Conservation (phyloP, 2,329 filamentous ascomycete species). For the Hypoxylon sp. region DNA sequence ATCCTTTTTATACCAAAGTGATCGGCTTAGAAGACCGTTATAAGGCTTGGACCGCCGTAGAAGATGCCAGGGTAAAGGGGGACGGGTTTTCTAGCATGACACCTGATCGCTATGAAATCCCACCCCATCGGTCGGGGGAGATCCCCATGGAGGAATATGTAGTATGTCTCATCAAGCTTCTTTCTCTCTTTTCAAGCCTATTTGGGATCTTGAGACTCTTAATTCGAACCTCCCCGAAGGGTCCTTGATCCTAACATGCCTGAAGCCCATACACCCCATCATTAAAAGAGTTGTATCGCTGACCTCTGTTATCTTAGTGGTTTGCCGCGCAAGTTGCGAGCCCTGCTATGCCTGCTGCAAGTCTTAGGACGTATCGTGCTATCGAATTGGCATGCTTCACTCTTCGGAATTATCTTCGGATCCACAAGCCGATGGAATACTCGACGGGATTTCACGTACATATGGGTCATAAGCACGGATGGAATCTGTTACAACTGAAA, state of each 20-base stretch:
- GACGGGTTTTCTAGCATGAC: constrained; percentile 26
- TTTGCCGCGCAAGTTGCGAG: constrained; percentile 44
- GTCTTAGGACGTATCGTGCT: constrained; percentile 3
- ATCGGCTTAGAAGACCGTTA: constrained; percentile 18
- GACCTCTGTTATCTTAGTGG: constrained; percentile 18
- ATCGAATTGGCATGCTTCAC: constrained; percentile 29
- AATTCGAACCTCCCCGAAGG: no score
- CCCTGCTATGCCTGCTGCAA: constrained; percentile 28
- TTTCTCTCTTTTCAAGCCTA: not conserved
- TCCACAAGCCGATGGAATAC: constrained; percentile 43
- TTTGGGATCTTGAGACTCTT: not conserved
- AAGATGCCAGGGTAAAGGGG: constrained; percentile 36
- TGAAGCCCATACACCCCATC: not conserved
- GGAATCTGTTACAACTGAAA: constrained; percentile 42
- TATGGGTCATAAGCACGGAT: constrained; percentile 42
- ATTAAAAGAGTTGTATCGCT: not conserved
- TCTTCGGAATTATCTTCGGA: constrained; percentile 37
- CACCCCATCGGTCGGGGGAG: not conserved
- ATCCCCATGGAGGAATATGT: constrained; percentile 26
- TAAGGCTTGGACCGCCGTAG: constrained; percentile 37
- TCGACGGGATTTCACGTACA: constrained; percentile 43
- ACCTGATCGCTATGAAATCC: constrained; percentile 27
- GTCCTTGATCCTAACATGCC: not conserved
- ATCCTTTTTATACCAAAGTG: constrained; percentile 35
- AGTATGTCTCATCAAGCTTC: constrained; percentile 9